Evolutionary conservation across 2,329 filamentous ascomycete species (phyloP), one percentile per base, ranked within the genome.

Genomic region (Penicillium fuscoglaucum): DNA sequence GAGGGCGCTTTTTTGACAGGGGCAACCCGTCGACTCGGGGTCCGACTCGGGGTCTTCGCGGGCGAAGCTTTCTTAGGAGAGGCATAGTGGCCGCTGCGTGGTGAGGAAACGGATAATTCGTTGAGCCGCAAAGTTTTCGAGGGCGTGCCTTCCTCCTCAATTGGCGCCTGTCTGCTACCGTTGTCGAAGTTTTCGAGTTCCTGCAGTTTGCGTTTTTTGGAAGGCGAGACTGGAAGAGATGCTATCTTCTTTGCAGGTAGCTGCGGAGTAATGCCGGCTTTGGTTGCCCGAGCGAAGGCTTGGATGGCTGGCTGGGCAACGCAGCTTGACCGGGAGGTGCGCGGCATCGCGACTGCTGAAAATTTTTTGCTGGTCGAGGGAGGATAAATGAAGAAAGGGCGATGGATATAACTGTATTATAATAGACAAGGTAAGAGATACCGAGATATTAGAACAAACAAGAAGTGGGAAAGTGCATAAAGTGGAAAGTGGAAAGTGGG

Each of bases 21-120:
- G 87, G 75, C 65, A 85, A 70, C 12, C 83, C 84, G 6, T 87
- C 77, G 66, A 55, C 65, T 67, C 4, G 65, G 66, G 12, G 65
- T 68, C 12, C 65, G 62, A 46, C 58, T 66, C 5, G 65, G 65
- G 13, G 65, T 66, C 29, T 53, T 53, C 31, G 31, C 12, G 2
- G 51, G 50, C 1, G 50, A 52, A 19, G 40, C 6, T n/a, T 61
- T 62, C 50, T 67, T 66, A 0, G 66, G 58, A 3, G 66, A 61
- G 7, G 66, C 67, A 61, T 65, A 68, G 21, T 73, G 68, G 6
- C 66, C 66, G 41, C 70, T 71, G 37, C 68, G 65, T 3, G 73
- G 73, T 4, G 72, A 72, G 12, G 68, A 68, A n/a, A 75, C 64
- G 0, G 66, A 69, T 31, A 75, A 61, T 64, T 71, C 54, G 55